Evolutionary conservation across 2,329 filamentous ascomycete species (phyloP).

Genomic region (Magnaporthiopsis rhizophila): DNA sequence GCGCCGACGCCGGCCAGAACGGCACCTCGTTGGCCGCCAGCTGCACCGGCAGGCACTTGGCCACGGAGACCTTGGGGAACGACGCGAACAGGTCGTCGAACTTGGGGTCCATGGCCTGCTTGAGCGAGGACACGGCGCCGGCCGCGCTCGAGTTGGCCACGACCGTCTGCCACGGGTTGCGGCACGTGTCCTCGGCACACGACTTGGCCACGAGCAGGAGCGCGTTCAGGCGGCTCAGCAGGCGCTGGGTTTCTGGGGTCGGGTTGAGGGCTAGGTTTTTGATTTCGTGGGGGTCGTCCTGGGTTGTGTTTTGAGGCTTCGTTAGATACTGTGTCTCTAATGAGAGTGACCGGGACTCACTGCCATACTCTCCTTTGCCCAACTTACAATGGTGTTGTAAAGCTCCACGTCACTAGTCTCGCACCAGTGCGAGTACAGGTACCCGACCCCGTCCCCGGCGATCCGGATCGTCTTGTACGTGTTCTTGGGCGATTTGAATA

Average conservation of each 20-base stretch:
- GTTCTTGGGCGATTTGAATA: constrained; percentile 12
- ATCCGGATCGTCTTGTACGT: constrained; percentile 22
- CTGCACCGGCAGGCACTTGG: constrained; percentile 1
- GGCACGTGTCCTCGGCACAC: constrained; percentile 16
- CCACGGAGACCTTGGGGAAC: constrained; percentile 1
- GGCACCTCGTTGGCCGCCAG: constrained; percentile 6
- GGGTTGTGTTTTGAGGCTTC: too few species aligned
- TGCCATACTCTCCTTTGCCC: too few species aligned
- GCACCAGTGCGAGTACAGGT: constrained; percentile 22
- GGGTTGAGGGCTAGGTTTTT: constrained; percentile 14
- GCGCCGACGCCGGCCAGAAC: not conserved
- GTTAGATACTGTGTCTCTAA: too few species aligned
- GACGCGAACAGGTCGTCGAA: constrained; percentile 5
- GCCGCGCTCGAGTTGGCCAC: not conserved
- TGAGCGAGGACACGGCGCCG: not conserved
- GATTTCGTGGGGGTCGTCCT: constrained; percentile 19
- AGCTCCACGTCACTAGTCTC: constrained; percentile 21
- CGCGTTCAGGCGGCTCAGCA: constrained; percentile 14
- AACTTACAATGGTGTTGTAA: constrained; percentile 18
- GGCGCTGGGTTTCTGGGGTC: not conserved
- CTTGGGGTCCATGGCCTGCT: constrained; percentile 2
- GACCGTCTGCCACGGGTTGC: constrained; percentile 15
- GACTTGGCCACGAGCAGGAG: constrained; percentile 21
- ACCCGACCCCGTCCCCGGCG: constrained; percentile 16
- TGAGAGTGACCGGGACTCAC: too few species aligned